These are phyloP conservation scores for Macaranga tanarius DNA, from an alignment of 441 rosid species.

Conservation along the genomic window DNA sequence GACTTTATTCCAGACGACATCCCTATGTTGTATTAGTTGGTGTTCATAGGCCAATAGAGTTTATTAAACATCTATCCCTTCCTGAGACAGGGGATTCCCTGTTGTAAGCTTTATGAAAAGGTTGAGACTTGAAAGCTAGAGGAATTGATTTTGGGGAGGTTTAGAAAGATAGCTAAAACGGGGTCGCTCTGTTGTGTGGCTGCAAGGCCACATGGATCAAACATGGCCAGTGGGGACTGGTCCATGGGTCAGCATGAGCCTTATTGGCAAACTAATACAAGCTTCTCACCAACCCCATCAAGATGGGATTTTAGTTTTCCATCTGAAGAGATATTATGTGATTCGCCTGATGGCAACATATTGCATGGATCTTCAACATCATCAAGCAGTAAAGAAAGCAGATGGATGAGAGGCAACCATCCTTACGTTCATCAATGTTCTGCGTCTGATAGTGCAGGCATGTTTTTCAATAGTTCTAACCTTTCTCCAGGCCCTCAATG, in stretches of 20 bases:
- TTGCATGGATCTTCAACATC: slow-evolving; percentile 56
- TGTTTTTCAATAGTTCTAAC: slow-evolving; percentile 39
- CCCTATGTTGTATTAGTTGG: background rate
- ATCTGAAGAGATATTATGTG: slow-evolving; percentile 41
- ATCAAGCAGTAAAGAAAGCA: slow-evolving; percentile 51
- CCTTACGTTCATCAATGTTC: slow-evolving; percentile 31
- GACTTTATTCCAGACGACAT: background rate
- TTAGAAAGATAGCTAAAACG: slow-evolving; percentile 57
- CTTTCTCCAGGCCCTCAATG: slow-evolving; percentile 51
- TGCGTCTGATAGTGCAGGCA: slow-evolving; percentile 39
- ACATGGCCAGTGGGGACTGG: slow-evolving; percentile 46
- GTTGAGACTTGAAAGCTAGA: slow-evolving; percentile 19
- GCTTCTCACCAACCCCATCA: slow-evolving; percentile 57
- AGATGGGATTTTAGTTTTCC: slow-evolving; percentile 52
- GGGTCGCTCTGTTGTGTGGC: slow-evolving; percentile 80
- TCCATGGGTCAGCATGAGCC: slow-evolving; percentile 55
- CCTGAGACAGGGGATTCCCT: background rate
- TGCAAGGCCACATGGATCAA: slow-evolving; percentile 74
- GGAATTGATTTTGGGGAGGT: slow-evolving; percentile 22
- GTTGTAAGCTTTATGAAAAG: slow-evolving; percentile 10
- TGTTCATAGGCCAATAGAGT: background rate
- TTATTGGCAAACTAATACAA: slow-evolving; percentile 56
- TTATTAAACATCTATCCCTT: background rate
- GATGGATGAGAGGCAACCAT: slow-evolving; percentile 38
- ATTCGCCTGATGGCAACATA: slow-evolving; percentile 31